These are phyloP conservation scores for Verticillium albo-atrum DNA, from an alignment of 2,329 filamentous ascomycete species.

Conservation along the genomic window DNA sequence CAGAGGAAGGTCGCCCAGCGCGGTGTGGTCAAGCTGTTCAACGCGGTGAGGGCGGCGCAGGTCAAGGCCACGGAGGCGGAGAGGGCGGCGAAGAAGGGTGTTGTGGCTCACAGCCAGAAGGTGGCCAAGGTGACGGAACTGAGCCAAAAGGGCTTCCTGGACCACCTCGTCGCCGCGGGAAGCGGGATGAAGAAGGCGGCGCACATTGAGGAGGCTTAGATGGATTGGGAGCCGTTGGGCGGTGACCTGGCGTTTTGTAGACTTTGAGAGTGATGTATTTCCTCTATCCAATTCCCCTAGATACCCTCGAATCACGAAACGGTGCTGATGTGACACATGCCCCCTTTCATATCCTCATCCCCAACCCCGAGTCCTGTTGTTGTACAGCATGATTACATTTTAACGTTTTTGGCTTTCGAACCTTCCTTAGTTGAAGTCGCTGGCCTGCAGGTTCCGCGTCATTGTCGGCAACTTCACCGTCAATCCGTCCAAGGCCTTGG, in stretches of 20 bases:
- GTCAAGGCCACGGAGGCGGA: conserved; percentile 80
- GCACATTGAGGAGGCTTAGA: conserved; percentile 49
- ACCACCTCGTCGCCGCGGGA: conserved; percentile 67
- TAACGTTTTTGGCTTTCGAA: neutral
- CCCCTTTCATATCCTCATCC: neutral
- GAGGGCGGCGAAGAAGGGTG: conserved; percentile 60
- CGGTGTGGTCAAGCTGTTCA: conserved; percentile 94
- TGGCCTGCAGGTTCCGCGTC: conserved; percentile 94
- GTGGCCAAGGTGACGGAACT: conserved; percentile 92
- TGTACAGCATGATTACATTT: neutral
- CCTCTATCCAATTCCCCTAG: conserved; percentile 13
- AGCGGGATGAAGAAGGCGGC: conserved; percentile 54
- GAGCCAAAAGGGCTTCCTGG: conserved; percentile 94
- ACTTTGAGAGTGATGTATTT: conserved; percentile 16
- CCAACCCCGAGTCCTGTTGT: neutral
- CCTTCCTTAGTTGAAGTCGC: conserved; percentile 63
- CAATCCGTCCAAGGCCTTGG: conserved; percentile 80
- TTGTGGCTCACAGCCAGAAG: conserved; percentile 73
- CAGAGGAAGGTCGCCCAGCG: conserved; percentile 85
- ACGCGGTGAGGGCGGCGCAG: conserved; percentile 89
- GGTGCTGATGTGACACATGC: conserved; percentile 8
- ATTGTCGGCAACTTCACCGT: conserved; percentile 82
- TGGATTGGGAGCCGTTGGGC: neutral
- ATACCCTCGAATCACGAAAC: conserved; percentile 13
- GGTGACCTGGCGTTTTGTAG: neutral